phyloP scores from a whole-genome alignment of 352 stramenopile genomes.

The Phytophthora rubi region DNA sequence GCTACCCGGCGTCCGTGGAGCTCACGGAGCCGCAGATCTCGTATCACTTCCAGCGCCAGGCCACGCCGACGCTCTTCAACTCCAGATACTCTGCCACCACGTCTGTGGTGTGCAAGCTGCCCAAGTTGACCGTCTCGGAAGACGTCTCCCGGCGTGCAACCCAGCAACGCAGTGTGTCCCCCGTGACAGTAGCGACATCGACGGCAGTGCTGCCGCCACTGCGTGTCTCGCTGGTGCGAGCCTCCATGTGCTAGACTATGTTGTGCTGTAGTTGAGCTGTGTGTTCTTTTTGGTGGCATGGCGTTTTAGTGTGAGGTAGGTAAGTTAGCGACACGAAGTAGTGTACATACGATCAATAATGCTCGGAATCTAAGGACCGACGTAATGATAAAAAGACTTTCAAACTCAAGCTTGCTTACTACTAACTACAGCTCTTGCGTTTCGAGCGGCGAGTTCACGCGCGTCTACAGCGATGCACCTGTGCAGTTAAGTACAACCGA shows the following conservation, averaged over 20 bases:
- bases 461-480: conserved; percentile 11
- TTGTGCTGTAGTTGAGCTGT: conserved; percentile 7
- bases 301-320: conserved; percentile 30
- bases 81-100: conserved; percentile 20
- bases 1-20: conserved; percentile 24
- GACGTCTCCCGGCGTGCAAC: conserved; percentile 32
- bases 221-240: conserved; percentile 50
- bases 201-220: conserved; percentile 47
- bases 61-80: conserved; percentile 26
- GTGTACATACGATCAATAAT: conserved; percentile 27
- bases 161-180: conserved; percentile 30
- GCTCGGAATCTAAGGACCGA: conserved; percentile 9
- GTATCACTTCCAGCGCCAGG: conserved; percentile 37
- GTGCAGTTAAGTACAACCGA: not conserved
- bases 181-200: conserved; percentile 38
- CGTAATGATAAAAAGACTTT: conserved; percentile 24
- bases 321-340: conserved; percentile 38
- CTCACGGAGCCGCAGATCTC: conserved; percentile 43
- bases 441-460: conserved; percentile 12
- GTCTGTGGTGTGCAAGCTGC: conserved; percentile 41
- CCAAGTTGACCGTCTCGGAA: conserved; percentile 33
- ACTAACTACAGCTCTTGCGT: conserved; percentile 9
- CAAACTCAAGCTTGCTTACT: not conserved
- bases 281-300: conserved; percentile 26
- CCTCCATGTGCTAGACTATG: conserved; percentile 46